Percentiles rank a stretch among this genome's conserved stretches.
These are phyloP conservation scores for Rachicladosporium sp. DNA, from an alignment of 2,329 filamentous ascomycete genomes.

Conservation along the genomic window DNA sequence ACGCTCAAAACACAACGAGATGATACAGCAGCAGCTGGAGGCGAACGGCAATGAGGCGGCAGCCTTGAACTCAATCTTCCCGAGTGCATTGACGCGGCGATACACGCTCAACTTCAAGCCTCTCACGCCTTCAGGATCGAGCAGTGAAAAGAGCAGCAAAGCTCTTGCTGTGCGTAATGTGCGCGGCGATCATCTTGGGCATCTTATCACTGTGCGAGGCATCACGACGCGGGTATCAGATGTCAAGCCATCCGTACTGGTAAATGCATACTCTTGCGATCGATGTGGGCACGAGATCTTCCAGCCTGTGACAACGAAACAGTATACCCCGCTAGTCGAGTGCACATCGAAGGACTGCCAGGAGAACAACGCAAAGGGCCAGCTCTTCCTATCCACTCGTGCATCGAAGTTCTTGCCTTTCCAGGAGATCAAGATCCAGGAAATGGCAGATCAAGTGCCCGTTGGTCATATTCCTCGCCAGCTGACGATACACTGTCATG, in stretches of 20 bases:
- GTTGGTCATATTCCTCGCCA: conserved; percentile 94
- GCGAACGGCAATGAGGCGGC: conserved; percentile 37
- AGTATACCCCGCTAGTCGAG: conserved; percentile 74
- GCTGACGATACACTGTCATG: conserved; percentile 79
- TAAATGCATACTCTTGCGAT: conserved; percentile 96
- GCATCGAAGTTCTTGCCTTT: conserved; percentile 96
- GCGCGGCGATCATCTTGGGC: conserved; percentile 80
- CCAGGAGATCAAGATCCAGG: conserved; percentile 96
- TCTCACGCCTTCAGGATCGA: conserved; percentile 57
- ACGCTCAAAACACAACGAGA: conserved; percentile 73
- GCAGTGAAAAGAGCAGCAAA: conserved; percentile 45
- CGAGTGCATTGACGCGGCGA: conserved; percentile 77
- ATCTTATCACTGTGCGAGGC: conserved; percentile 84
- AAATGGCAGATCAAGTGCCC: conserved; percentile 97
- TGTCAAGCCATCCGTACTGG: conserved; percentile 93
- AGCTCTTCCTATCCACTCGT: conserved; percentile 82
- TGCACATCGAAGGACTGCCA: conserved; percentile 84
- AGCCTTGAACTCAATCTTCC: conserved; percentile 65
- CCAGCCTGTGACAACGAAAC: conserved; percentile 83
- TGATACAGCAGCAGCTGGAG: conserved; percentile 40
- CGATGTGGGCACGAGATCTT: conserved; percentile 95
- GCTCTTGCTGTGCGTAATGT: conserved; percentile 86
- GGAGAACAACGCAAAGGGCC: conserved; percentile 80
- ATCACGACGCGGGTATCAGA: conserved; percentile 94
- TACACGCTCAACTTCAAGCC: conserved; percentile 97